Conservation (phyloP, 2,329 filamentous ascomycete species). For the Chlorencoelia australis region DNA sequence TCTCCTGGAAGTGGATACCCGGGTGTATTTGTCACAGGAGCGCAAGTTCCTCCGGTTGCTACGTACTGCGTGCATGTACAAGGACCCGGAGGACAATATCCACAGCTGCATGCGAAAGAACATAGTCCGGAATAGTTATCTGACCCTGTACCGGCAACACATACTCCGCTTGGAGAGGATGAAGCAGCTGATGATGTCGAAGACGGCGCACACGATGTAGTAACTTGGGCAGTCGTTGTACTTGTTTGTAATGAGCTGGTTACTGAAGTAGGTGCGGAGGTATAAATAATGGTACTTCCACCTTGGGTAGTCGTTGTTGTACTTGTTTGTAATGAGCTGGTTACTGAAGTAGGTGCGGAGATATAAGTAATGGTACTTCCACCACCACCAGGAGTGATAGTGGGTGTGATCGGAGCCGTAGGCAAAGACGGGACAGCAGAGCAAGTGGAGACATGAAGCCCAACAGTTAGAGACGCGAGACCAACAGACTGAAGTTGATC, state of each 20-base stretch:
- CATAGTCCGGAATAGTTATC: slow-evolving; percentile 31
- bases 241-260: too few relatives aligned
- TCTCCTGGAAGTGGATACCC: slow-evolving; percentile 29
- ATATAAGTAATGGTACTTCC: slow-evolving; percentile 1
- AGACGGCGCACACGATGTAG: background rate
- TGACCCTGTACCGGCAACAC: slow-evolving; percentile 18
- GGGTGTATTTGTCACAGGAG: slow-evolving; percentile 19
- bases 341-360: too few relatives aligned
- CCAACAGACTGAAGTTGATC: slow-evolving; percentile 24
- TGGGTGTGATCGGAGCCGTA: slow-evolving; percentile 18
- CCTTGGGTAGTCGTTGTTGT: slow-evolving; percentile 8
- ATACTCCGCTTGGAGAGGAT: slow-evolving; percentile 6
- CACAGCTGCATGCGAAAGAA: slow-evolving; percentile 21
- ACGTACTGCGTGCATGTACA: slow-evolving; percentile 19
- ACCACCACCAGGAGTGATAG: slow-evolving; percentile 8
- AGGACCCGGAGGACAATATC: slow-evolving; percentile 18
- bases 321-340: too few relatives aligned
- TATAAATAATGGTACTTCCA: slow-evolving; percentile 8
- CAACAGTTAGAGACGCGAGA: slow-evolving; percentile 22
- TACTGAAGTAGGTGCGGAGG: too few relatives aligned
- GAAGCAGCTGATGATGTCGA: slow-evolving; percentile 1
- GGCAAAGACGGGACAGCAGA: slow-evolving; percentile 26
- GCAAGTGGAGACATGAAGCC: slow-evolving; percentile 26
- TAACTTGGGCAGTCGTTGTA: background rate
- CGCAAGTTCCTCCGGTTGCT: slow-evolving; percentile 9